Evolutionary conservation across 305 asterid genomes (phyloP).

Genomic region (Fraxinus sp.): DNA sequence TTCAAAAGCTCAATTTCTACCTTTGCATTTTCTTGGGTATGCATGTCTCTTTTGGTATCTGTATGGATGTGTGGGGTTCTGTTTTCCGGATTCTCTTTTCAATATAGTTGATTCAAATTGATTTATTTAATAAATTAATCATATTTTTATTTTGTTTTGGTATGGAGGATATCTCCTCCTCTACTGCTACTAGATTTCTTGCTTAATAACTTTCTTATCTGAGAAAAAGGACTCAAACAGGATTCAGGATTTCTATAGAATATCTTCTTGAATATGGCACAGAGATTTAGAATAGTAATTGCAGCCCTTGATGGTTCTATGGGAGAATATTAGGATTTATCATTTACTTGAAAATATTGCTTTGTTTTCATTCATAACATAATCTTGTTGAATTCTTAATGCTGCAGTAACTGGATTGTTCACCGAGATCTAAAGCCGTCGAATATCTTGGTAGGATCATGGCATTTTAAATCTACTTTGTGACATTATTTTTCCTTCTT

Average conservation of each 20-base stretch:
- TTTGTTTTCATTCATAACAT: conserved; percentile 6
- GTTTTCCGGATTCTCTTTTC: neutral
- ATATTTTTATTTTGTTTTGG: neutral
- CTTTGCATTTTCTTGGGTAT: neutral
- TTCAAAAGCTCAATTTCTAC: neutral
- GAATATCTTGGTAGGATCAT: conserved; percentile 72
- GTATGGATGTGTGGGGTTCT: neutral
- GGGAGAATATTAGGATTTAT: conserved; percentile 15
- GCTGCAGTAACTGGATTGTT: conserved; percentile 93
- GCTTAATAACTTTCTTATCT: neutral
- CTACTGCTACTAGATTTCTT: neutral
- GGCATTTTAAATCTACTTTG: neutral
- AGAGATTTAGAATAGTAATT: conserved; percentile 7
- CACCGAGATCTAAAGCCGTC: conserved; percentile 99
- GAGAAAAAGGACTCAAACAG: neutral
- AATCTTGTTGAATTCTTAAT: conserved; percentile 17
- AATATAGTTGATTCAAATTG: neutral
- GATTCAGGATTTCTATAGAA: neutral
- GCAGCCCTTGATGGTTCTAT: neutral
- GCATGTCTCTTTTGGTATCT: neutral
- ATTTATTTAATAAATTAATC: neutral
- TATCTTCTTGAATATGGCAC: neutral
- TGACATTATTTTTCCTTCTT: neutral
- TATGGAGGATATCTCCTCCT: neutral
- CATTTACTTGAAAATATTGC: neutral